Evolutionary conservation across 1,139 yeast genomes (phyloP).

Genomic region (Ogataea hybrid): DNA sequence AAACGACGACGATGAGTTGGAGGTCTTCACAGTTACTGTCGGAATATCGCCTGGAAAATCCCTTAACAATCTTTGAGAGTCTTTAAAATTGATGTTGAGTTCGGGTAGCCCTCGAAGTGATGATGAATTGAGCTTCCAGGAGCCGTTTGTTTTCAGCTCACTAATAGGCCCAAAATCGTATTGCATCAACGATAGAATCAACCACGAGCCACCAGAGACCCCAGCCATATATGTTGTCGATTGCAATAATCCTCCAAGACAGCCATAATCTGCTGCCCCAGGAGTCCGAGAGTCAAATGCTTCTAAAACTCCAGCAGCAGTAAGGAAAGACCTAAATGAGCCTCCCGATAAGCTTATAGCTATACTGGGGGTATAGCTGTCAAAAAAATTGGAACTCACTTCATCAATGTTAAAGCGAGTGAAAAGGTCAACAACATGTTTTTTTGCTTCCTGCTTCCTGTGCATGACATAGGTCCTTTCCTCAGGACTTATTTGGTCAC

Average conservation of each 20-base stretch:
- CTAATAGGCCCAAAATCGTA: conserved; percentile 41
- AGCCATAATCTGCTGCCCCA: conserved; percentile 30
- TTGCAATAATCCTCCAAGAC: conserved; percentile 50
- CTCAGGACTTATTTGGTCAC: conserved; percentile 19
- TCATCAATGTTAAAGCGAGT: conserved; percentile 38
- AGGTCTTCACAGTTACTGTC: conserved; percentile 5
- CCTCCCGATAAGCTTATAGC: conserved; percentile 69
- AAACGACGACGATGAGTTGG: conserved; percentile 13
- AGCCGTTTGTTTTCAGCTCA: conserved; percentile 31
- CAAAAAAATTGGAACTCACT: conserved; percentile 34
- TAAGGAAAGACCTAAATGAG: conserved; percentile 64
- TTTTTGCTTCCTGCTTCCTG: conserved; percentile 31
- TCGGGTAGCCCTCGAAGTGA: conserved; percentile 56
- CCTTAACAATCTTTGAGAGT: conserved; percentile 1
- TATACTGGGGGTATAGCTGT: conserved; percentile 35
- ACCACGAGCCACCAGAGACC: conserved; percentile 68
- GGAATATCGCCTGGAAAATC: conserved; percentile 3
- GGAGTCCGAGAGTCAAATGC: conserved; percentile 48
- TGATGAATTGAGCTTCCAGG: conserved; percentile 49
- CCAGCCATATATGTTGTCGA: conserved; percentile 53
- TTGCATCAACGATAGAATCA: conserved; percentile 47
- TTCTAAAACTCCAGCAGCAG: conserved; percentile 55
- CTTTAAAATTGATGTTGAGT: conserved; percentile 31
- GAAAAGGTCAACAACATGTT: conserved; percentile 37
- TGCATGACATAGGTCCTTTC: conserved; percentile 40